Evolutionary conservation across 768 basidiomycete species (phyloP).

Genomic region (Russula griseocarnosa): DNA sequence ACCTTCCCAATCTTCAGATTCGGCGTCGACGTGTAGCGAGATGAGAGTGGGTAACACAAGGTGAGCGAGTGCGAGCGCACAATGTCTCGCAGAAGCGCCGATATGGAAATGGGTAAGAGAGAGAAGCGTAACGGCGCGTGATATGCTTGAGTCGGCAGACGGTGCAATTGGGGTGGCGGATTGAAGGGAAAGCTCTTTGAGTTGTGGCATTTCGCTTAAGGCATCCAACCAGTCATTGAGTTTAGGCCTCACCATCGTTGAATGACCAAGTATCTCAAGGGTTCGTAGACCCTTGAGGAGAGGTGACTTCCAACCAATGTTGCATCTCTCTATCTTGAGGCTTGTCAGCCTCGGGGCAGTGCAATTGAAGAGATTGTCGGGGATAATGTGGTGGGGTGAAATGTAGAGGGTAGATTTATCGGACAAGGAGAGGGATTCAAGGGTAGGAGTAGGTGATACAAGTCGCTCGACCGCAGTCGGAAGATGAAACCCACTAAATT

Average conservation of each 20-base stretch:
- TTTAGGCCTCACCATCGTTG: neutral
- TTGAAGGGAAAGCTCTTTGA: neutral
- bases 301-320: neutral
- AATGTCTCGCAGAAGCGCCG: neutral
- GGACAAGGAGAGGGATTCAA: neutral
- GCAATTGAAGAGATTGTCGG: neutral
- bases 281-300: neutral
- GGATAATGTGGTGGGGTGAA: no score
- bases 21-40: neutral
- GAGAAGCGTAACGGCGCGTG: neutral
- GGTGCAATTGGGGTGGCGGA: neutral
- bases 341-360: neutral
- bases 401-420: no score
- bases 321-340: neutral
- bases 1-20: neutral
- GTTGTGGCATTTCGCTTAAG: neutral
- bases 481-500: neutral
- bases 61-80: conserved; percentile 4
- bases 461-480: neutral
- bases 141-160: no score
- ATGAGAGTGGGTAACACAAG: neutral
- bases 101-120: neutral
- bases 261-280: neutral
- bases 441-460: neutral
- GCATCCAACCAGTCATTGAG: neutral